These are phyloP conservation scores for Xerocomus spinulosus DNA, from an alignment of 768 basidiomycete genomes.

Conservation along the genomic window DNA sequence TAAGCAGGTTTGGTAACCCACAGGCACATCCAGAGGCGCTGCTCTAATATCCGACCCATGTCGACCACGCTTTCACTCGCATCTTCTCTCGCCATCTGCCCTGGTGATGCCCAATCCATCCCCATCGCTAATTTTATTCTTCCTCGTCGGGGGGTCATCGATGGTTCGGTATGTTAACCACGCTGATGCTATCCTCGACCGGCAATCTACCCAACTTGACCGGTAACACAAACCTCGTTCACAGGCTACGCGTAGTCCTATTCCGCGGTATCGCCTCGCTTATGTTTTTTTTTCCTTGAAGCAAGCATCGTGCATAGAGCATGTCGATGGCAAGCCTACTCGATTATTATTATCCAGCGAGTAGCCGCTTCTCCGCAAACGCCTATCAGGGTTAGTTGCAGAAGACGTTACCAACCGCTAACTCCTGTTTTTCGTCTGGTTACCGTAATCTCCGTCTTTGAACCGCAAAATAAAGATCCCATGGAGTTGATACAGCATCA, in stretches of 20 bases:
- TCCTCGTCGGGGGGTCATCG: conserved; percentile 8
- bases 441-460: conserved; percentile 34
- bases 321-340: background rate
- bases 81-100: conserved; percentile 16
- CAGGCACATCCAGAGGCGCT: conserved; percentile 22
- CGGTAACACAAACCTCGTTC: conserved; percentile 7
- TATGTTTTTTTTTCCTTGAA: no score
- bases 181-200: conserved; percentile 8
- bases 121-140: conserved; percentile 22
- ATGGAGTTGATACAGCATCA: conserved; percentile 7
- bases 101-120: conserved; percentile 18
- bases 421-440: conserved; percentile 23
- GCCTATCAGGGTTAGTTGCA: conserved; percentile 32
- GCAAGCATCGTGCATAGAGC: background rate
- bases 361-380: conserved; percentile 28
- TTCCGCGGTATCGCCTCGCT: background rate
- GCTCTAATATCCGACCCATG: conserved; percentile 31
- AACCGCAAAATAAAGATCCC: conserved; percentile 16
- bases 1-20: conserved; percentile 22
- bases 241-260: conserved; percentile 23
- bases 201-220: conserved; percentile 10
- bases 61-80: conserved; percentile 19
- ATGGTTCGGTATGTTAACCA: conserved; percentile 7
- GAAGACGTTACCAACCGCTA: conserved; percentile 20
- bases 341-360: conserved; percentile 17